Percentiles rank a stretch among this genome's conserved stretches.
Evolutionary conservation across 257 asterid species (phyloP).

Genomic region (Solanum appendiculatum): DNA sequence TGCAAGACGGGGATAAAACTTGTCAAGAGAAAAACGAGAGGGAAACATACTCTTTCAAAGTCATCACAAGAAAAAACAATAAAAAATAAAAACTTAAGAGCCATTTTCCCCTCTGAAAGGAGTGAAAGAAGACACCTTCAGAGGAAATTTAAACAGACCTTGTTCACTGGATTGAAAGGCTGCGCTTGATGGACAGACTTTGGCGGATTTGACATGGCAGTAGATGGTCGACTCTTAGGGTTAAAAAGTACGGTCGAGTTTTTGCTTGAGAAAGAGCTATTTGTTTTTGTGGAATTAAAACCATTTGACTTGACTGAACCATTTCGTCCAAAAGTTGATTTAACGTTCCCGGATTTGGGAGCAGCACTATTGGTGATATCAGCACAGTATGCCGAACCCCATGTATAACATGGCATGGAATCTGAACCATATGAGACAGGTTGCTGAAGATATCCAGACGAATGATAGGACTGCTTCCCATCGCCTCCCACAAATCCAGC

Average conservation of each 20-base stretch:
- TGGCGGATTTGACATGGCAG: constrained; percentile 19
- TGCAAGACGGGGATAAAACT: constrained; percentile 8
- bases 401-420: constrained; percentile 33
- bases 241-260: constrained; percentile 25
- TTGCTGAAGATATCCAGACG: constrained; percentile 44
- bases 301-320: constrained; percentile 36
- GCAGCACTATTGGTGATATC: constrained; percentile 23
- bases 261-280: constrained; percentile 12
- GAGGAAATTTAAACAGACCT: constrained; percentile 23
- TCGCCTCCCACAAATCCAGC: constrained; percentile 46
- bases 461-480: constrained; percentile 41
- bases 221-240: constrained; percentile 29
- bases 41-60: background rate
- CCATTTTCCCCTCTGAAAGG: background rate
- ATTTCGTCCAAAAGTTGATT: constrained; percentile 24
- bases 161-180: constrained; percentile 36
- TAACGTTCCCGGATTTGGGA: constrained; percentile 28
- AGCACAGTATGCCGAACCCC: constrained; percentile 37
- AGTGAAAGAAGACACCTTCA: background rate
- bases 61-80: background rate
- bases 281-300: constrained; percentile 21
- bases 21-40: background rate
- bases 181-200: constrained; percentile 41
- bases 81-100: background rate
- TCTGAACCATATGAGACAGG: constrained; percentile 45